Conservation (phyloP, 148 eudicot species). For the Diospyros lotus region DNA sequence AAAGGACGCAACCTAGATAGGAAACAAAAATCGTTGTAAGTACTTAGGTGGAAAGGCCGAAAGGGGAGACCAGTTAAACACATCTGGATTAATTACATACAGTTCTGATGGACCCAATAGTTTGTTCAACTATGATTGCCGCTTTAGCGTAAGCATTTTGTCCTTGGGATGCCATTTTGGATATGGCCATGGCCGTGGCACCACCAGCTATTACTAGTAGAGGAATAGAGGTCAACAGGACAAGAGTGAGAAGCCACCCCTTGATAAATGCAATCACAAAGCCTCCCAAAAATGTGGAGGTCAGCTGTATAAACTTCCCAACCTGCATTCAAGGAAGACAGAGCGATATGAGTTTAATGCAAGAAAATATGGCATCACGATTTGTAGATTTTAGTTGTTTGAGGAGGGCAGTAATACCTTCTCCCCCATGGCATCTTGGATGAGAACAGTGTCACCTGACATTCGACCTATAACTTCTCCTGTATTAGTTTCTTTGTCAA, state of each 20-base stretch:
- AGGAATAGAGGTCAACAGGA: conserved; percentile 58
- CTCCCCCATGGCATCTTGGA: conserved; percentile 84
- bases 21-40: not conserved
- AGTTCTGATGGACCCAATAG: conserved; percentile 73
- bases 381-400: not conserved
- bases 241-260: conserved; percentile 80
- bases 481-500: conserved; percentile 70
- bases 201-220: conserved; percentile 53
- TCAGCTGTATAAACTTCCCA: conserved; percentile 62
- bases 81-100: conserved; percentile 27
- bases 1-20: conserved; percentile 68
- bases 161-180: conserved; percentile 53
- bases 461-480: conserved; percentile 85
- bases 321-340: conserved; percentile 34
- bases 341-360: too few relatives aligned
- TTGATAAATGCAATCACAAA: conserved; percentile 61
- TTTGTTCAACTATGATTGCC: conserved; percentile 60
- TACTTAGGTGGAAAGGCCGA: not conserved
- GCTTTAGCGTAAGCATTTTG: conserved; percentile 68
- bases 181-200: conserved; percentile 31
- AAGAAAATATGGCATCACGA: too few relatives aligned
- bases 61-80: not conserved
- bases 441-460: conserved; percentile 79
- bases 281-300: conserved; percentile 67
- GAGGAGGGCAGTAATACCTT: conserved; percentile 33